Conservation (phyloP, 192 early-diverging fungal species). For the Martensiomyces pterosporus region DNA sequence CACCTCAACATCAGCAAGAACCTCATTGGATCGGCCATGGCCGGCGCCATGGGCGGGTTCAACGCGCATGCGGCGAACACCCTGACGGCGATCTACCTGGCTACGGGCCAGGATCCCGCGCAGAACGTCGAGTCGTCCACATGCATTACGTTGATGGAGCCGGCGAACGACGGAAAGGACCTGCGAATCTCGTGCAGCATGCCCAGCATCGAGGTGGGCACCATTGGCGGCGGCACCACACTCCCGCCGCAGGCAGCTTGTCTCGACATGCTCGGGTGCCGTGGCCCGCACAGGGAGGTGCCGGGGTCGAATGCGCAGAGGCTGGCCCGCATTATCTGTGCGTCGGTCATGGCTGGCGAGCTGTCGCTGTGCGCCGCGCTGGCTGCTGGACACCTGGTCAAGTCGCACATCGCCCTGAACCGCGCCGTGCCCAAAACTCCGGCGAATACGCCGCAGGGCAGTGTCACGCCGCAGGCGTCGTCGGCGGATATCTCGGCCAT, state of each 20-base stretch:
- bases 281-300: slow-evolving; percentile 67
- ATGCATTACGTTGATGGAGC: slow-evolving; percentile 93
- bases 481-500: slow-evolving; percentile 13
- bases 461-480: slow-evolving; percentile 20
- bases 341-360: slow-evolving; percentile 91
- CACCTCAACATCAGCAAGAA: slow-evolving; percentile 85
- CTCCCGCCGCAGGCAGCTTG: slow-evolving; percentile 81
- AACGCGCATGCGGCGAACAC: slow-evolving; percentile 95
- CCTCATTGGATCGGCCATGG: slow-evolving; percentile 91
- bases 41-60: slow-evolving; percentile 85
- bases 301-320: slow-evolving; percentile 85
- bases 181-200: slow-evolving; percentile 87
- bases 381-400: slow-evolving; percentile 85
- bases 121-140: slow-evolving; percentile 92
- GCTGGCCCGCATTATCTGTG: slow-evolving; percentile 80
- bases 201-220: slow-evolving; percentile 93
- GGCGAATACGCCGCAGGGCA: slow-evolving; percentile 13
- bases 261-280: slow-evolving; percentile 83
- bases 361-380: slow-evolving; percentile 80
- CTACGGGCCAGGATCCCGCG: slow-evolving; percentile 93
- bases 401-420: slow-evolving; percentile 86
- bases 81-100: slow-evolving; percentile 82
- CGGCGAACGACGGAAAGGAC: slow-evolving; percentile 70
- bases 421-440: slow-evolving; percentile 54
- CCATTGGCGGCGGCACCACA: slow-evolving; percentile 85